These are phyloP conservation scores for Fusarium sororula DNA, from an alignment of 2,329 filamentous ascomycete genomes.

Conservation along the genomic window DNA sequence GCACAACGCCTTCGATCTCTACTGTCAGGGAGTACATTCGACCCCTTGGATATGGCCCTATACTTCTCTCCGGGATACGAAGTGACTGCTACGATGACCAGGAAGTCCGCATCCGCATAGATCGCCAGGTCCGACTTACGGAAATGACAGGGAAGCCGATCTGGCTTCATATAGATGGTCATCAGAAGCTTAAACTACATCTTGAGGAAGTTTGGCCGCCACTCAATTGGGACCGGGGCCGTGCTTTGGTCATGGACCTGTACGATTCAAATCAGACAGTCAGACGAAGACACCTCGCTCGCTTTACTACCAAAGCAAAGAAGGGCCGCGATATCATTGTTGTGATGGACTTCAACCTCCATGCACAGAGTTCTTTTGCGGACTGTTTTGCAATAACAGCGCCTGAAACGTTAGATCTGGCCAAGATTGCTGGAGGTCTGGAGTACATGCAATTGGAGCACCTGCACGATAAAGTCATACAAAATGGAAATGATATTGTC, in stretches of 20 bases:
- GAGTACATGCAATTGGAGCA: background rate
- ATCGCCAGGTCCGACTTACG: rapidly evolving
- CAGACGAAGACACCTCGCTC: background rate
- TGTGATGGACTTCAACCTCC: background rate
- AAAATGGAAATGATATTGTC: background rate
- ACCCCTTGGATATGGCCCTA: background rate
- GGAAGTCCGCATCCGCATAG: background rate
- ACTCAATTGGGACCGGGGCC: background rate
- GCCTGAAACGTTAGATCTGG: rapidly evolving
- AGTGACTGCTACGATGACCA: rapidly evolving
- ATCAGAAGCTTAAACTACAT: background rate
- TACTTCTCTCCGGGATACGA: background rate
- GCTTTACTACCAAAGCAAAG: background rate
- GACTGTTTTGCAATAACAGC: background rate
- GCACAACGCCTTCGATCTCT: background rate
- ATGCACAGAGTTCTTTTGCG: background rate
- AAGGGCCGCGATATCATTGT: background rate
- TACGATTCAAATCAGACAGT: rapidly evolving
- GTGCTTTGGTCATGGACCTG: background rate
- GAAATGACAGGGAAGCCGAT: background rate
- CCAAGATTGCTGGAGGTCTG: background rate
- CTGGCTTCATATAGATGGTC: background rate
- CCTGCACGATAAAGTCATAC: background rate
- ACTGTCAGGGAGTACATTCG: background rate
- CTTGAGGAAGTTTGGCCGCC: background rate